These are phyloP conservation scores for Fomitopsis pinicola DNA, from an alignment of 1,284 basidiomycete genomes.

Conservation along the genomic window DNA sequence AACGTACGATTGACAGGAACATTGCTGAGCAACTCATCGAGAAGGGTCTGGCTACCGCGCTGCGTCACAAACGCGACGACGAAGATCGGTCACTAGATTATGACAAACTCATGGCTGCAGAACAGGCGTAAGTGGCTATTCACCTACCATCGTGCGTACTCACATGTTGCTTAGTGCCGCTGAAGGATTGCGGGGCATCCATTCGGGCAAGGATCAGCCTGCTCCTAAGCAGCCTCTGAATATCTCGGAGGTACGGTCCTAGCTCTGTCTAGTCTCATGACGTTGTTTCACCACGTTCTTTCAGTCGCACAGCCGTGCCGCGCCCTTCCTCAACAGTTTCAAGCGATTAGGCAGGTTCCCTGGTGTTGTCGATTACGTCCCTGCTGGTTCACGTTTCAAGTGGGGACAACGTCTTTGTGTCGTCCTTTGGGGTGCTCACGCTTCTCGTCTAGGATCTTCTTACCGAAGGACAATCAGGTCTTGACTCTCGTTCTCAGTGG, in stretches of 20 bases:
- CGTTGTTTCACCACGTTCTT: not conserved
- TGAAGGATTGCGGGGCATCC: constrained; percentile 80
- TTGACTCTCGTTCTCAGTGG: constrained; percentile 87
- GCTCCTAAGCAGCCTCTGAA: constrained; percentile 74
- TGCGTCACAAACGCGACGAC: constrained; percentile 92
- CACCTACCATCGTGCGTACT: not conserved
- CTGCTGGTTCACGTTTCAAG: constrained; percentile 93
- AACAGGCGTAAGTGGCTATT: constrained; percentile 68
- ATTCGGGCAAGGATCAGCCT: constrained; percentile 87
- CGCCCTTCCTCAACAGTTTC: constrained; percentile 86
- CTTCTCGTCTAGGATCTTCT: constrained; percentile 52
- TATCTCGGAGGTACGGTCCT: constrained; percentile 70
- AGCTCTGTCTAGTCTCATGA: not conserved
- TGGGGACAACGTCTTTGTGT: constrained; percentile 28
- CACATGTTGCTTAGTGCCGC: constrained; percentile 52
- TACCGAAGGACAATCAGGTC: constrained; percentile 91
- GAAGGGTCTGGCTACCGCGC: constrained; percentile 86
- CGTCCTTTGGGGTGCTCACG: not conserved
- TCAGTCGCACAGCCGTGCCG: constrained; percentile 70
- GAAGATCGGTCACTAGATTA: constrained; percentile 93
- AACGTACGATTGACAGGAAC: constrained; percentile 52
- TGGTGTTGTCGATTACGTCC: constrained; percentile 91
- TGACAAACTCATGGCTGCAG: constrained; percentile 93
- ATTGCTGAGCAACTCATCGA: constrained; percentile 91
- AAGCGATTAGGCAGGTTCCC: constrained; percentile 84